Evolutionary conservation across 2,329 filamentous ascomycete species (phyloP).

Genomic region (Myriosclerotinia scirpicola): DNA sequence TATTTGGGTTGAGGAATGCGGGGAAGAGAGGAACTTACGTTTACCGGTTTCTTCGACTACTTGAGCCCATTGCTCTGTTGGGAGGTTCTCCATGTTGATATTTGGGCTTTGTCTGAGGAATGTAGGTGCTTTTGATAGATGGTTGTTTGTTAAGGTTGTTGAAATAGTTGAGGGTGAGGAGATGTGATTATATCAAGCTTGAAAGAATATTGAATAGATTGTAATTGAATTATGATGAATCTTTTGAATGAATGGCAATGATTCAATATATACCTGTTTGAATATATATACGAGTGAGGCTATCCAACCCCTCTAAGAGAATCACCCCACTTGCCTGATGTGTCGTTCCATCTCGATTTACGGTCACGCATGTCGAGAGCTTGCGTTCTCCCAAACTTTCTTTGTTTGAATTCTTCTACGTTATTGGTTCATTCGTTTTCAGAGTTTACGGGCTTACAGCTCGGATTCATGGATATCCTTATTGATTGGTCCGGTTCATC

Average conservation of each 20-base stretch:
- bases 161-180: not conserved
- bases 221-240: not conserved
- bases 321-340: not conserved
- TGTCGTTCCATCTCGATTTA: not conserved
- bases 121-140: conserved; percentile 1
- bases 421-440: not conserved
- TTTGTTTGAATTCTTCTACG: not conserved
- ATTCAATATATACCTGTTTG: not conserved
- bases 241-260: not conserved
- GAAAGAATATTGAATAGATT: not conserved
- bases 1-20: not conserved
- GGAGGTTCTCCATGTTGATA: conserved; percentile 53
- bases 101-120: not conserved
- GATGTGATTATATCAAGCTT: not conserved
- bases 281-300: not conserved
- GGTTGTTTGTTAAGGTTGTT: not conserved
- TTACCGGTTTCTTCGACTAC: conserved; percentile 81
- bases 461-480: not conserved
- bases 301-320: not conserved
- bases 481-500: not conserved
- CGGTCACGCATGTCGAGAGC: not conserved
- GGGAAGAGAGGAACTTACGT: conserved; percentile 48
- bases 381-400: not conserved
- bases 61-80: conserved; percentile 86
- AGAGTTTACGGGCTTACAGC: not conserved